Evolutionary conservation across 768 basidiomycete species (phyloP).

Genomic region (Termitomyces sp.): DNA sequence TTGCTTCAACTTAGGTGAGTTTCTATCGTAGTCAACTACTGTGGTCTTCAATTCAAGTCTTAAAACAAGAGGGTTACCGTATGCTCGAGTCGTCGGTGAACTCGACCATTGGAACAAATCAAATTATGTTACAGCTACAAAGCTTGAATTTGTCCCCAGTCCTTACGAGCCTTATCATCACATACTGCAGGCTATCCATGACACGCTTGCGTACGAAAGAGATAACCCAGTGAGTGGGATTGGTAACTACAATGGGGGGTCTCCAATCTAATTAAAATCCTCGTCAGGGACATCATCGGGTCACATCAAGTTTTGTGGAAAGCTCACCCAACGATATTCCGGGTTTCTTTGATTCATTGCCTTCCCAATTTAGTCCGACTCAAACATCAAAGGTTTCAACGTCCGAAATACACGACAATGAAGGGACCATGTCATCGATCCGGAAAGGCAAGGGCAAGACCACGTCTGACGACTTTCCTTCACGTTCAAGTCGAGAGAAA

Average conservation of each 20-base stretch:
- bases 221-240: neutral
- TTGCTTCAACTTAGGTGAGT: neutral
- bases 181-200: neutral
- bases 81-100: conserved; percentile 2
- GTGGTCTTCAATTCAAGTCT: neutral
- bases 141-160: neutral
- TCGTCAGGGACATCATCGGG: neutral
- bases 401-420: neutral
- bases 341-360: neutral
- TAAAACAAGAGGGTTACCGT: neutral
- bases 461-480: neutral
- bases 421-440: neutral
- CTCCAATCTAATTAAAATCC: neutral
- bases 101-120: neutral
- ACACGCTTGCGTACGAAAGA: neutral
- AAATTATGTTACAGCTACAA: neutral
- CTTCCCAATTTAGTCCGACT: neutral
- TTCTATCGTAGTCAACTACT: neutral
- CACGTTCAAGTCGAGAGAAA: neutral
- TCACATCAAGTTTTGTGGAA: neutral
- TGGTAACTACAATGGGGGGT: neutral
- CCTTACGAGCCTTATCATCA: neutral
- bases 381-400: neutral
- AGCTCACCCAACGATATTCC: neutral
- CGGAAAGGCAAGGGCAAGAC: neutral